Percentiles rank a stretch among this genome's conserved stretches.
Conservation (phyloP, 768 basidiomycete genomes). For the Kwoniella mangroviensis region DNA sequence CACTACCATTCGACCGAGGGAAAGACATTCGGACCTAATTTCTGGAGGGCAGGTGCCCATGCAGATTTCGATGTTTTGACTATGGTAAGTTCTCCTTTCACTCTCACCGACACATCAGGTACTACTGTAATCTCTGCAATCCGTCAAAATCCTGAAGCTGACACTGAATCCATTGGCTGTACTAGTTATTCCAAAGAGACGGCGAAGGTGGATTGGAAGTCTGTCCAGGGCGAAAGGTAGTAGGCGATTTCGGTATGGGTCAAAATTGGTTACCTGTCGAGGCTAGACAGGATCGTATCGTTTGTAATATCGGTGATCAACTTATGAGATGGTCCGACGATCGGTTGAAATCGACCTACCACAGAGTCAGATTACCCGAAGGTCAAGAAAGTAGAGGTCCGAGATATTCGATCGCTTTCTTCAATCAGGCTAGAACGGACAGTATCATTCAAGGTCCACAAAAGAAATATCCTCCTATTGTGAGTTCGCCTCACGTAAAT, state of each 20-base stretch:
- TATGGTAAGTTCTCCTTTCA: conserved; percentile 24
- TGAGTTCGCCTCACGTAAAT: conserved; percentile 3
- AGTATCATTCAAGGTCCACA: conserved; percentile 48
- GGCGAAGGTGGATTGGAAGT: conserved; percentile 52
- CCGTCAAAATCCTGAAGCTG: background rate
- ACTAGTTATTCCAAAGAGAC: conserved; percentile 45
- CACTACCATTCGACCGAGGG: conserved; percentile 47
- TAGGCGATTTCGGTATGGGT: conserved; percentile 50
- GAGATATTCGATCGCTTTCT: conserved; percentile 51
- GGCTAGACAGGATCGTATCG: conserved; percentile 39
- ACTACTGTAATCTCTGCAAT: background rate
- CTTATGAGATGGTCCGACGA: conserved; percentile 50
- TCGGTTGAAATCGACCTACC: conserved; percentile 51
- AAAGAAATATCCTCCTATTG: conserved; percentile 46
- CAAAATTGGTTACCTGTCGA: conserved; percentile 42
- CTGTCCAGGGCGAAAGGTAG: conserved; percentile 46
- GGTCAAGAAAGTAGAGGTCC: conserved; percentile 30
- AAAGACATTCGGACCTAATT: conserved; percentile 39
- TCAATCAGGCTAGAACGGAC: conserved; percentile 48
- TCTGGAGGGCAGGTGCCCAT: conserved; percentile 49
- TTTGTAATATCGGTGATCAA: conserved; percentile 52
- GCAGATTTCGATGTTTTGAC: conserved; percentile 53
- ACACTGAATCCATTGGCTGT: background rate
- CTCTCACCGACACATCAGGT: too few relatives aligned
- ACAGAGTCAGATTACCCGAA: conserved; percentile 47